Evolutionary conservation across 208 protist genomes (phyloP).

Genomic region (Wallacemonas rigidus): DNA sequence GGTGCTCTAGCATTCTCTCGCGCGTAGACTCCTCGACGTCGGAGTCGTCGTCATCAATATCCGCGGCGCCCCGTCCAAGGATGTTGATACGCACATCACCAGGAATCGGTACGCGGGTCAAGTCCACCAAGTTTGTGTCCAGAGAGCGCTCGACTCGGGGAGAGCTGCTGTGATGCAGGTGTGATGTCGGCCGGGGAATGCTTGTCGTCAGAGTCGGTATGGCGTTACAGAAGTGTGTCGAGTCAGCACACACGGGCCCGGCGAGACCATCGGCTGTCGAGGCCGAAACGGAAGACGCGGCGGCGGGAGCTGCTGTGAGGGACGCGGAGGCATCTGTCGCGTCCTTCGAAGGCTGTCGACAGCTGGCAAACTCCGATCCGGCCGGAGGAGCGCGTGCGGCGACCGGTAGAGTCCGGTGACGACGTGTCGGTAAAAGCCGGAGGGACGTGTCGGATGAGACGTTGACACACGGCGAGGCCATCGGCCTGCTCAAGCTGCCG

Average conservation of each 20-base stretch:
- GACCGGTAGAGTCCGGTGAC: not conserved
- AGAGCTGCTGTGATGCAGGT: not conserved
- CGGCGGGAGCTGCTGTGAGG: not conserved
- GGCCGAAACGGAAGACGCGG: not conserved
- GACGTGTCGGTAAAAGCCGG: not conserved
- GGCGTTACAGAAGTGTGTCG: not conserved
- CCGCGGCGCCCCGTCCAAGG: not conserved
- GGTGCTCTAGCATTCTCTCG: not conserved
- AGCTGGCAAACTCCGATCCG: not conserved
- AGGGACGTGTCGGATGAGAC: not conserved
- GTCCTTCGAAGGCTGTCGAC: not conserved
- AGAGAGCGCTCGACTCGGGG: constrained; percentile 1
- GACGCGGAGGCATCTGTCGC: too few species aligned
- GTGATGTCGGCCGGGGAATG: not conserved
- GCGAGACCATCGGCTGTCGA: not conserved
- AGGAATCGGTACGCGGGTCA: constrained; percentile 3
- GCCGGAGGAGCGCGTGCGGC: too few species aligned
- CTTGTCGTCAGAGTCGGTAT: not conserved
- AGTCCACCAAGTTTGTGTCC: not conserved
- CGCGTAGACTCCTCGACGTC: constrained; percentile 1
- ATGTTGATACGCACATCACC: constrained; percentile 16
- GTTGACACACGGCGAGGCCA: not conserved
- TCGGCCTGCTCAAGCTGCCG: not conserved
- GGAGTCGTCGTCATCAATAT: not conserved
- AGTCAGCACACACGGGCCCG: constrained; percentile 4